Conservation (phyloP, 192 early-diverging fungal species). For the Dimargaris cristalligena region DNA sequence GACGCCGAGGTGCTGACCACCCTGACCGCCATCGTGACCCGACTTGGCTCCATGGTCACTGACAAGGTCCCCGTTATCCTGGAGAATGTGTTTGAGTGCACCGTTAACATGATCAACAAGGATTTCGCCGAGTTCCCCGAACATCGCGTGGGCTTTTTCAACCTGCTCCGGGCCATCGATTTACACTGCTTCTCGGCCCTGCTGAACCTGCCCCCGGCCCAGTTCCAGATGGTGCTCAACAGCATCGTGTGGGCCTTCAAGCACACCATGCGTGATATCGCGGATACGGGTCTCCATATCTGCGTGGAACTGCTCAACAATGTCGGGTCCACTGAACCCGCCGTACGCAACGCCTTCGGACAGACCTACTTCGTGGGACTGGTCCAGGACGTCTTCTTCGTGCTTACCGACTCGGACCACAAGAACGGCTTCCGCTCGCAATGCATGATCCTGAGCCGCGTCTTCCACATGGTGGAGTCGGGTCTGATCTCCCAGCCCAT, state of each 20-base stretch:
- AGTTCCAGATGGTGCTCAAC: constrained; percentile 87
- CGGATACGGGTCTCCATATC: constrained; percentile 77
- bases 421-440: constrained; percentile 94
- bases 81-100: constrained; percentile 89
- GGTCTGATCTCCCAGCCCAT: constrained; percentile 75
- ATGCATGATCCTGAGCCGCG: constrained; percentile 70
- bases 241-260: constrained; percentile 97
- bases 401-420: constrained; percentile 91
- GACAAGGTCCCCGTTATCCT: constrained; percentile 75
- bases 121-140: constrained; percentile 96
- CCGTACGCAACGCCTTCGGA: constrained; percentile 72
- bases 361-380: constrained; percentile 81
- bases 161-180: constrained; percentile 81
- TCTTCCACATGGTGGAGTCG: constrained; percentile 75
- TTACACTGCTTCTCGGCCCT: constrained; percentile 85
- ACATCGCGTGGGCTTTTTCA: constrained; percentile 89
- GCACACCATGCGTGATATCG: constrained; percentile 96
- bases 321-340: constrained; percentile 55
- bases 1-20: constrained; percentile 92
- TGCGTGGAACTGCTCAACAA: constrained; percentile 71
- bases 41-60: constrained; percentile 59
- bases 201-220: constrained; percentile 57
- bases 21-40: constrained; percentile 71
- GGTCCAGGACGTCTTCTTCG: constrained; percentile 91
- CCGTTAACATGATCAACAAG: constrained; percentile 98